These are phyloP conservation scores for Aspergillus sp. DNA, from an alignment of 2,329 filamentous ascomycete species.

Conservation along the genomic window DNA sequence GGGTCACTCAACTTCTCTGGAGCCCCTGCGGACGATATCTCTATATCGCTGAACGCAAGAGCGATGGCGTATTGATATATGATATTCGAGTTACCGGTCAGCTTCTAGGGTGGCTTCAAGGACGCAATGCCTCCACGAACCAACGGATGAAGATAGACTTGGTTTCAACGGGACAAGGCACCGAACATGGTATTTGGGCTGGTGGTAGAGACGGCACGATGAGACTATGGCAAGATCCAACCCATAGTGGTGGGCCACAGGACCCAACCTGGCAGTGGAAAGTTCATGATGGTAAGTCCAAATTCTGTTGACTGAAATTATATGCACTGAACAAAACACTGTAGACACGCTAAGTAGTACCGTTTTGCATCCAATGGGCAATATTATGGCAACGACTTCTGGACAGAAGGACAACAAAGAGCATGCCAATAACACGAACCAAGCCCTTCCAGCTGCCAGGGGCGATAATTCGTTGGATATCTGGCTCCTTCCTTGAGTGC, in stretches of 20 bases:
- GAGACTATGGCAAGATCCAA: conserved; percentile 51
- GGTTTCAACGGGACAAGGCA: conserved; percentile 31
- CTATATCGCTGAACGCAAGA: conserved; percentile 58
- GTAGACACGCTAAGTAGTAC: conserved; percentile 48
- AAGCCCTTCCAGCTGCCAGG: neutral
- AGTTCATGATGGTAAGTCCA: conserved; percentile 45
- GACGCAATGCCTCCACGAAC: conserved; percentile 49
- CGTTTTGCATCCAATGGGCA: conserved; percentile 48
- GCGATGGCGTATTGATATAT: conserved; percentile 57
- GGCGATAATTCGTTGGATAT: conserved; percentile 42
- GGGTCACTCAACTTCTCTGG: conserved; percentile 59
- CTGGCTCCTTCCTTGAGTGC: conserved; percentile 36
- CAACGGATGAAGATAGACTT: conserved; percentile 60
- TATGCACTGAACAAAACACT: neutral
- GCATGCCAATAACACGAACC: conserved; percentile 18
- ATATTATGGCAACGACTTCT: conserved; percentile 51
- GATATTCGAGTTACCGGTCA: conserved; percentile 58
- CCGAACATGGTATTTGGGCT: conserved; percentile 57
- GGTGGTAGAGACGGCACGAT: conserved; percentile 59
- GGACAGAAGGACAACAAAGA: conserved; percentile 40
- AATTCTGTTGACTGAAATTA: neutral
- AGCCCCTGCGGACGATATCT: conserved; percentile 59
- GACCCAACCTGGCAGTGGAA: conserved; percentile 45
- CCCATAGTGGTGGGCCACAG: conserved; percentile 41
- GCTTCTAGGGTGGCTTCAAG: conserved; percentile 51